Percentiles rank a stretch among this genome's conserved stretches.
Conservation (phyloP, 2,329 filamentous ascomycete genomes). For the Graphilbum sp. region DNA sequence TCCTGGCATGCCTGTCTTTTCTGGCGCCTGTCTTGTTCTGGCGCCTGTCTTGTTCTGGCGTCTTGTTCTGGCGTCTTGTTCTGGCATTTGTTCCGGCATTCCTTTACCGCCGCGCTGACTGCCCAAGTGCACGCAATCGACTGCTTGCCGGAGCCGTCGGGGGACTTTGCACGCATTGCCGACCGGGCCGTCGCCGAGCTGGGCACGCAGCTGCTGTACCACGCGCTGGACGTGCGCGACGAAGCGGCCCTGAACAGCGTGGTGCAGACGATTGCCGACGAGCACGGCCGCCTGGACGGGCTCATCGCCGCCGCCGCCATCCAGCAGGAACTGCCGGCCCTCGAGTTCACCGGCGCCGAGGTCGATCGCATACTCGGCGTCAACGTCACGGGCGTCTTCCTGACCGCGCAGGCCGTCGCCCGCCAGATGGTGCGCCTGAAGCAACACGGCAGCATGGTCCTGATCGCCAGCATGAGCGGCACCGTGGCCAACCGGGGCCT, state of each 20-base stretch:
- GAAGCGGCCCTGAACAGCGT: slow-evolving; percentile 49
- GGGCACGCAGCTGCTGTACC: slow-evolving; percentile 55
- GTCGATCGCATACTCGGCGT: slow-evolving; percentile 66
- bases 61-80: too few species aligned
- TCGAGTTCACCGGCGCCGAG: slow-evolving; percentile 65
- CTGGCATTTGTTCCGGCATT: too few species aligned
- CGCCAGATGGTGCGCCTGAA: slow-evolving; percentile 50
- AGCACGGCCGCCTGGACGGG: slow-evolving; percentile 61
- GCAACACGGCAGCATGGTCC: slow-evolving; percentile 40
- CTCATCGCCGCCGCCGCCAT: slow-evolving; percentile 55
- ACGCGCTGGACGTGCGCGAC: slow-evolving; percentile 66
- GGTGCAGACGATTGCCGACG: slow-evolving; percentile 50
- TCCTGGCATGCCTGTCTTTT: too few species aligned
- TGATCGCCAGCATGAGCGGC: slow-evolving; percentile 58
- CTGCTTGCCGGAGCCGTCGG: slow-evolving; percentile 36
- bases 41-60: too few species aligned
- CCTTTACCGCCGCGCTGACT: too few species aligned
- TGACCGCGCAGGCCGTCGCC: slow-evolving; percentile 81
- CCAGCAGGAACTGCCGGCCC: slow-evolving; percentile 67
- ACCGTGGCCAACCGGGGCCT: slow-evolving; percentile 47
- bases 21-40: too few species aligned
- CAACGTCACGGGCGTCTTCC: slow-evolving; percentile 72
- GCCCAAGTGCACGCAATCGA: slow-evolving; percentile 57
- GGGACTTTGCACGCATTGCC: slow-evolving; percentile 47
- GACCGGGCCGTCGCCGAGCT: slow-evolving; percentile 46